Conservation (phyloP, 2,329 filamentous ascomycete species). For the Sphaerulina populicola region DNA sequence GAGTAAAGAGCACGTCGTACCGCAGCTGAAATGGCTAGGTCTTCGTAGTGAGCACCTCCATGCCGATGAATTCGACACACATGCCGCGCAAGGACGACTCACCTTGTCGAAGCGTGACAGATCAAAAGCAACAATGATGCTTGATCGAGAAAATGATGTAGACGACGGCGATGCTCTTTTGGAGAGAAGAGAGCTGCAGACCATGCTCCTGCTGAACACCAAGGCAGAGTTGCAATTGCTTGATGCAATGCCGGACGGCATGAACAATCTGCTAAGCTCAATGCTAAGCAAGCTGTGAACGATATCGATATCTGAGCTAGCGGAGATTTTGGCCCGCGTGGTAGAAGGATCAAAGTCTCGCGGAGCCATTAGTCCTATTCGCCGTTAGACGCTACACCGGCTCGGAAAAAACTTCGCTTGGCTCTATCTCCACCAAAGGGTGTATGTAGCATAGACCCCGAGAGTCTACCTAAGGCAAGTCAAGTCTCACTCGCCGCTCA, state of each 20-base stretch:
- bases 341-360: no score
- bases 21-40: constrained; percentile 57
- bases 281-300: not conserved
- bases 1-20: constrained; percentile 41
- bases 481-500: no score
- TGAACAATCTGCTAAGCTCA: constrained; percentile 20
- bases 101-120: constrained; percentile 51
- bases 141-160: constrained; percentile 30
- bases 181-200: constrained; percentile 52
- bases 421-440: no score
- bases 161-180: constrained; percentile 3
- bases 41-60: constrained; percentile 36
- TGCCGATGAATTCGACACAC: constrained; percentile 16
- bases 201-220: constrained; percentile 63
- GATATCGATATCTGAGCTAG: no score
- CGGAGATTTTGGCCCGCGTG: no score
- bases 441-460: no score
- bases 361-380: no score
- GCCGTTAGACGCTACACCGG: no score
- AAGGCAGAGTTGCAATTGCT: constrained; percentile 66
- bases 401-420: no score
- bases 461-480: no score
- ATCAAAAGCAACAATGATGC: constrained; percentile 47
- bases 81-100: constrained; percentile 40
- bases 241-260: constrained; percentile 24